Conservation (phyloP, 2,329 filamentous ascomycete genomes). For the Nigrospora sphaerica region DNA sequence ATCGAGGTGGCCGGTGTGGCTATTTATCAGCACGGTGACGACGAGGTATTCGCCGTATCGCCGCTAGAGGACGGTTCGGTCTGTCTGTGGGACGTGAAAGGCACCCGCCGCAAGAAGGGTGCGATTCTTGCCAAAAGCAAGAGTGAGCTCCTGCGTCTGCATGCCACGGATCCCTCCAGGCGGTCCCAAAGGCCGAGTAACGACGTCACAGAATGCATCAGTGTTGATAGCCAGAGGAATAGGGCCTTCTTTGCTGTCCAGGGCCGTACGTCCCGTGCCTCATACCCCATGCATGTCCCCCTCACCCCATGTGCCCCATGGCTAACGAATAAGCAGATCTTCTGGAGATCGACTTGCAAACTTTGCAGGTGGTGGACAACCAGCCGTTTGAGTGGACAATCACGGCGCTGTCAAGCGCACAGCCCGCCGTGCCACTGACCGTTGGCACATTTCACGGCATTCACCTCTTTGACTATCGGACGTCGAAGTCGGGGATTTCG, state of each 20-base stretch:
- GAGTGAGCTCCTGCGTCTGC: constrained; percentile 59
- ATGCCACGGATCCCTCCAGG: constrained; percentile 35
- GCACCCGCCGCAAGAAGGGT: constrained; percentile 46
- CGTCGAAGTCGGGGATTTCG: constrained; percentile 31
- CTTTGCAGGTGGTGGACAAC: constrained; percentile 60
- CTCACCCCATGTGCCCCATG: too few species aligned
- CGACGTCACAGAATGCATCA: constrained; percentile 73
- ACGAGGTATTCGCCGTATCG: constrained; percentile 56
- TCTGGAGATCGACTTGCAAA: constrained; percentile 74
- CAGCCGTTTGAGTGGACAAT: constrained; percentile 76
- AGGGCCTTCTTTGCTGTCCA: constrained; percentile 76
- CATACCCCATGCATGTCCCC: too few species aligned
- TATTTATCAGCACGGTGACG: constrained; percentile 49
- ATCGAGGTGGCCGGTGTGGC: constrained; percentile 70
- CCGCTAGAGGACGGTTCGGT: constrained; percentile 83
- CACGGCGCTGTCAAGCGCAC: constrained; percentile 68
- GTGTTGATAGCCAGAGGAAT: constrained; percentile 60
- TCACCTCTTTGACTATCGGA: constrained; percentile 68
- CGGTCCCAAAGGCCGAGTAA: constrained; percentile 63
- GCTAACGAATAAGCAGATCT: constrained; percentile 36
- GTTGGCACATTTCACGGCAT: constrained; percentile 77
- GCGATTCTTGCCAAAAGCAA: constrained; percentile 59
- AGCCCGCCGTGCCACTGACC: constrained; percentile 64
- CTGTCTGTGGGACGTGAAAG: constrained; percentile 75
- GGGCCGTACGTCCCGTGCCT: constrained; percentile 42